A percentile compares a stretch with the other conserved stretches of the same genome.
Conservation (phyloP, 495 filamentous ascomycete species). For the Neurospora sp. region DNA sequence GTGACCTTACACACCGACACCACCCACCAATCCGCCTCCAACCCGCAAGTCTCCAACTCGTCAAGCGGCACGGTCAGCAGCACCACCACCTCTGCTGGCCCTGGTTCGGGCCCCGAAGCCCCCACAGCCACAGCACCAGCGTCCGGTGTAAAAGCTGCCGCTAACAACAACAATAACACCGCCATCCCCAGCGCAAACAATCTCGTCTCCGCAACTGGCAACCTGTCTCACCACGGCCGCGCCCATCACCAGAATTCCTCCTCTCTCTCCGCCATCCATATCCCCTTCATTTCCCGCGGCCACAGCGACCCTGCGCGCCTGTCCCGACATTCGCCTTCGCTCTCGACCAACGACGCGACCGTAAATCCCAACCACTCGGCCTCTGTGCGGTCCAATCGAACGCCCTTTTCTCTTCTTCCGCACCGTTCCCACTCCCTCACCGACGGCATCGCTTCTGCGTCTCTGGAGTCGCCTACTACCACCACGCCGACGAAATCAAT, state of each 20-base stretch:
- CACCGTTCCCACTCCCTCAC: conserved; percentile 15
- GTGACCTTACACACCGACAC: conserved; percentile 11
- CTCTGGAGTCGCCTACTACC: not conserved
- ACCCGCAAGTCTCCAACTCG: conserved; percentile 11
- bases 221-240: not conserved
- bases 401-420: conserved; percentile 16
- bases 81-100: conserved; percentile 9
- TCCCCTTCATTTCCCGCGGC: conserved; percentile 1
- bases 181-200: not conserved
- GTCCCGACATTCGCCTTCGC: conserved; percentile 1
- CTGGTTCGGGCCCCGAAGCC: conserved; percentile 1
- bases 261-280: not conserved
- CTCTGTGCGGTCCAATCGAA: conserved; percentile 13
- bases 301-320: not conserved
- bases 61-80: conserved; percentile 22
- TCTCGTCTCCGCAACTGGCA: not conserved
- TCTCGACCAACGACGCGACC: conserved; percentile 14
- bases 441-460: not conserved
- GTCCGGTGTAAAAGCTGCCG: not conserved
- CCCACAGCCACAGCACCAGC: conserved; percentile 4
- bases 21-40: not conserved
- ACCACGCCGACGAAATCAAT: not conserved
- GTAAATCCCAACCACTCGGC: conserved; percentile 15
- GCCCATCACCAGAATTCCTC: not conserved
- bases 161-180: conserved; percentile 3